Evolutionary conservation across 352 stramenopile genomes (phyloP).

Genomic region (Phytopythium helicoides): DNA sequence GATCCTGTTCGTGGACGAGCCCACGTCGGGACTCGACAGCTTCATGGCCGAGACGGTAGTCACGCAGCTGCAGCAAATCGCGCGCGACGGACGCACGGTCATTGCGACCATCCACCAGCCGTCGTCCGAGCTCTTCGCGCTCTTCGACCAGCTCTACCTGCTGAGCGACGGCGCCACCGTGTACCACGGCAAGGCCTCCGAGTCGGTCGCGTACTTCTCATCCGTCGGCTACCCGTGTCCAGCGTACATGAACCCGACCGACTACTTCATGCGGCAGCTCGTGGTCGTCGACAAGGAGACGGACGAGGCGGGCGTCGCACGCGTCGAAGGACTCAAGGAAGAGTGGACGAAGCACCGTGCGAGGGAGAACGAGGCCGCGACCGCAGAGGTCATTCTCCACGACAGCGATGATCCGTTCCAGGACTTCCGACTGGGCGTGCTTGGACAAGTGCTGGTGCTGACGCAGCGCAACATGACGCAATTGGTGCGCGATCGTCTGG

Average conservation of each 20-base stretch:
- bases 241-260: conserved; percentile 52
- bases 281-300: conserved; percentile 23
- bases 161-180: conserved; percentile 41
- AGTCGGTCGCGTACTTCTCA: conserved; percentile 52
- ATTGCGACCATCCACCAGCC: conserved; percentile 90
- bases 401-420: conserved; percentile 3
- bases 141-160: conserved; percentile 61
- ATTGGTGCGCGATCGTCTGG: conserved; percentile 26
- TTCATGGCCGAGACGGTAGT: conserved; percentile 66
- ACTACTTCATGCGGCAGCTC: conserved; percentile 63
- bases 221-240: conserved; percentile 46
- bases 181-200: conserved; percentile 51
- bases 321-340: conserved; percentile 23
- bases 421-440: conserved; percentile 7
- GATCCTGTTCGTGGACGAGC: conserved; percentile 86
- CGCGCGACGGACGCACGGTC: conserved; percentile 78
- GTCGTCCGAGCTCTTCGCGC: conserved; percentile 57
- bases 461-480: conserved; percentile 5
- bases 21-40: conserved; percentile 61
- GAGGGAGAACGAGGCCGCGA: conserved; percentile 1
- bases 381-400: neutral
- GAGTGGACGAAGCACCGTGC: conserved; percentile 27
- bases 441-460: conserved; percentile 16
- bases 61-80: conserved; percentile 56
- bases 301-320: conserved; percentile 19